These are phyloP conservation scores for Citrus inodora DNA, from an alignment of 345 rosid species.

Conservation along the genomic window DNA sequence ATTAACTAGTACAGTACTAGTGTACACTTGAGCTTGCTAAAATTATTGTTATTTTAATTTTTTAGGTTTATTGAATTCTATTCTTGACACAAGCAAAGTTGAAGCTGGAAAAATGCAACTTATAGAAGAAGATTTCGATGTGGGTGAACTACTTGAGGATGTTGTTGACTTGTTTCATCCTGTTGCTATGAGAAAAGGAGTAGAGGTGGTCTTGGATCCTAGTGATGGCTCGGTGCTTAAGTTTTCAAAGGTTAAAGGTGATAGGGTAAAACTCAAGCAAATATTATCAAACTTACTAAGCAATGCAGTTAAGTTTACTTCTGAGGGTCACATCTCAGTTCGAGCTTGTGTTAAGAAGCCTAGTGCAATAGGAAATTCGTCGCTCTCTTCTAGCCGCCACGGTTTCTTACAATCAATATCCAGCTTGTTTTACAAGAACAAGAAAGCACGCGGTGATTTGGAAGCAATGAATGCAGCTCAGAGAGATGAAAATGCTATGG, in stretches of 20 bases:
- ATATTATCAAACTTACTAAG: conserved; percentile 56
- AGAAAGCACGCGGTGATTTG: conserved; percentile 15
- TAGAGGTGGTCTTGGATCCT: conserved; percentile 64
- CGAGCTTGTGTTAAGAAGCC: conserved; percentile 61
- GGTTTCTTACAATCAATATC: conserved; percentile 22
- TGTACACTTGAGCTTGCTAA: background rate
- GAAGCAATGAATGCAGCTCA: conserved; percentile 21
- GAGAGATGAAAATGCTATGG: conserved; percentile 32
- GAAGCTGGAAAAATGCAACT: conserved; percentile 81
- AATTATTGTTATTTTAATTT: background rate
- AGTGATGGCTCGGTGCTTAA: conserved; percentile 51
- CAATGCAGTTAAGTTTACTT: conserved; percentile 84
- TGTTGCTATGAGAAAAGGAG: conserved; percentile 53
- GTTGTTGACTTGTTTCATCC: conserved; percentile 58
- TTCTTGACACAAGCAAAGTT: conserved; percentile 76
- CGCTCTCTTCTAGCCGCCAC: conserved; percentile 27
- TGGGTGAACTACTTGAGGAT: conserved; percentile 55
- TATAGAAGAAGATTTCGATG: conserved; percentile 62
- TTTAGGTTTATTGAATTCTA: conserved; percentile 56
- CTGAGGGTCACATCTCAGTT: conserved; percentile 53
- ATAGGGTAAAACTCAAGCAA: conserved; percentile 57
- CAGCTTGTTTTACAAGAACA: conserved; percentile 21
- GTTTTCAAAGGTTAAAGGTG: conserved; percentile 52
- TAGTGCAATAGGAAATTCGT: conserved; percentile 29
- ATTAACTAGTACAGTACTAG: too few relatives aligned